Percentiles rank a stretch among this genome's conserved stretches.
Conservation (phyloP, 2,329 filamentous ascomycete genomes). For the Didymosphaeria variabile region DNA sequence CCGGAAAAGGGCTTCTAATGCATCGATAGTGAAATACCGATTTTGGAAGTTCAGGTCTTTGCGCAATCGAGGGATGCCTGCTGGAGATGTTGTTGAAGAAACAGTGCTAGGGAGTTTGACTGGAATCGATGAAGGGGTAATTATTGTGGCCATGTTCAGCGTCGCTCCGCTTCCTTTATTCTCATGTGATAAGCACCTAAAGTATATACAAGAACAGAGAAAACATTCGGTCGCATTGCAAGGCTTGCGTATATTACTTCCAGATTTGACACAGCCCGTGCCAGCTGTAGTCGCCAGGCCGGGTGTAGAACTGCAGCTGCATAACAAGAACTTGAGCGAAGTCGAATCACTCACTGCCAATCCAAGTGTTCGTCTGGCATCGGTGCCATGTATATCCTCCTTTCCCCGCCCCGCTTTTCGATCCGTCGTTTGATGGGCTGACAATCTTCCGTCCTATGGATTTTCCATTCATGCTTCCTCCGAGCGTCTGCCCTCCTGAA, state of each 20-base stretch:
- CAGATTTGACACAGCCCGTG: not conserved
- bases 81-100: too few species aligned
- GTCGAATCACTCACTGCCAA: not conserved
- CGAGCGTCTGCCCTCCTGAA: slow-evolving; percentile 5
- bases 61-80: too few species aligned
- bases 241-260: not conserved
- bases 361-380: not conserved
- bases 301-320: not conserved
- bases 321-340: not conserved
- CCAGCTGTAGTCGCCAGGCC: not conserved
- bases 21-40: not conserved
- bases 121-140: too few species aligned
- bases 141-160: not conserved
- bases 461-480: slow-evolving; percentile 12
- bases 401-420: not conserved
- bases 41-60: too few species aligned
- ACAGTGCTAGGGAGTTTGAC: too few species aligned
- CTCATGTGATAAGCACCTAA: not conserved
- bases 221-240: not conserved
- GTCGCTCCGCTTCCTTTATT: not conserved
- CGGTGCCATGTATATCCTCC: slow-evolving; percentile 5
- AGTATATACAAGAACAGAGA: not conserved
- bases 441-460: not conserved
- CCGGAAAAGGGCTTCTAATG: not conserved
- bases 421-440: not conserved